Evolutionary conservation across 1,139 yeast genomes (phyloP).

Genomic region (Zygotorulaspora mrakii): DNA sequence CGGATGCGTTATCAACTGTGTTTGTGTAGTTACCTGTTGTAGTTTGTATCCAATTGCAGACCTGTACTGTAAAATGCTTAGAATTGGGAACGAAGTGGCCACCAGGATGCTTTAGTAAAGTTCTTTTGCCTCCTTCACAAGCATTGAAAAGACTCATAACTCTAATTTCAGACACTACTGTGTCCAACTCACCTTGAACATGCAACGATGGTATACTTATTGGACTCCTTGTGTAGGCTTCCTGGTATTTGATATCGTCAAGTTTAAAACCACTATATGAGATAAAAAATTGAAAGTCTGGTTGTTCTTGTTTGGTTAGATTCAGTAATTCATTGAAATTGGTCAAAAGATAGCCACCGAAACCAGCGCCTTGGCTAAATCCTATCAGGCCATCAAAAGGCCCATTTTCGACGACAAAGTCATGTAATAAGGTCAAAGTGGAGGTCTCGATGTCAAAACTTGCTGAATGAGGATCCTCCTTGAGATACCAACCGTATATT

Average conservation of each 20-base stretch:
- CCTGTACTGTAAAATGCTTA: conserved; percentile 54
- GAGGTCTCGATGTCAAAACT: conserved; percentile 24
- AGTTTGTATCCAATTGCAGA: conserved; percentile 52
- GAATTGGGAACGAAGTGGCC: conserved; percentile 87
- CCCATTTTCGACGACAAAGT: conserved; percentile 48
- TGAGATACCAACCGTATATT: conserved; percentile 35
- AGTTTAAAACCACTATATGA: conserved; percentile 75
- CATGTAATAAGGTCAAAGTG: conserved; percentile 25
- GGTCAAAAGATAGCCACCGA: conserved; percentile 55
- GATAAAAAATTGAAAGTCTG: conserved; percentile 62
- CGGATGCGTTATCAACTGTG: neutral
- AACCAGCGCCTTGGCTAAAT: conserved; percentile 89
- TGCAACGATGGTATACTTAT: conserved; percentile 62
- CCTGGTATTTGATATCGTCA: conserved; percentile 49
- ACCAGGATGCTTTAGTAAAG: conserved; percentile 69
- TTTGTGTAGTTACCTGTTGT: neutral
- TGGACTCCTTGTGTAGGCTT: conserved; percentile 40
- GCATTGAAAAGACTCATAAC: conserved; percentile 54
- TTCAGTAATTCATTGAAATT: conserved; percentile 38
- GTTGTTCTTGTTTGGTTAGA: conserved; percentile 36
- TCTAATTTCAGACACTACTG: conserved; percentile 75
- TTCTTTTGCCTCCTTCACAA: conserved; percentile 46
- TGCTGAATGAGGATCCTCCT: conserved; percentile 17
- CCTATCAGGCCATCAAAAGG: conserved; percentile 89
- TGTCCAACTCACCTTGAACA: conserved; percentile 80